phyloP scores from a whole-genome alignment of 495 filamentous ascomycete genomes.

The Penicillium samsonianum region DNA sequence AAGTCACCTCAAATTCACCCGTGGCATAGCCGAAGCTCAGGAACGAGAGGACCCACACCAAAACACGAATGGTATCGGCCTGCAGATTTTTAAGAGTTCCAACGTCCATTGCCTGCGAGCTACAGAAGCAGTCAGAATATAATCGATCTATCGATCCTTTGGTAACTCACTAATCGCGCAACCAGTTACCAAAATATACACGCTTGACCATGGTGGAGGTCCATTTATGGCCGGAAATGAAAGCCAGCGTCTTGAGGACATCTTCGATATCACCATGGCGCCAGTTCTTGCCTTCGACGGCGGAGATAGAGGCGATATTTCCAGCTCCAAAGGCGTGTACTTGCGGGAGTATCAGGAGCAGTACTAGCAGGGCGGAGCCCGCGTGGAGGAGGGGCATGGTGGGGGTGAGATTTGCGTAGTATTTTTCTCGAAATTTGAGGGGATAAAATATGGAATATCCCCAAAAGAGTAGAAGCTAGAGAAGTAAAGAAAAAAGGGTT shows the following conservation, averaged over 20 bases:
- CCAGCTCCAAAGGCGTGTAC: conserved; percentile 85
- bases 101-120: conserved; percentile 90
- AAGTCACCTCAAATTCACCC: conserved; percentile 92
- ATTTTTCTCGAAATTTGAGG: neutral
- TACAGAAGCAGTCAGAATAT: conserved; percentile 28
- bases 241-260: conserved; percentile 84
- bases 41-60: conserved; percentile 91
- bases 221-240: conserved; percentile 92
- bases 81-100: conserved; percentile 87
- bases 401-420: conserved; percentile 9
- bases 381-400: conserved; percentile 36
- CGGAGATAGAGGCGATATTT: conserved; percentile 88
- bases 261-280: conserved; percentile 98
- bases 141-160: neutral
- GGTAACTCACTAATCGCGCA: conserved; percentile 47
- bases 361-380: conserved; percentile 44
- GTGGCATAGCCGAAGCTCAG: conserved; percentile 97
- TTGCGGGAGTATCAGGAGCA: conserved; percentile 58
- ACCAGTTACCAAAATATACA: conserved; percentile 80
- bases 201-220: conserved; percentile 84
- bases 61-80: conserved; percentile 83
- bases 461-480: neutral
- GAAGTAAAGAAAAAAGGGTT: neutral
- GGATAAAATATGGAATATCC: neutral
- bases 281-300: conserved; percentile 94